Conservation (phyloP, 257 asterid species). For the Ilex asprella region DNA sequence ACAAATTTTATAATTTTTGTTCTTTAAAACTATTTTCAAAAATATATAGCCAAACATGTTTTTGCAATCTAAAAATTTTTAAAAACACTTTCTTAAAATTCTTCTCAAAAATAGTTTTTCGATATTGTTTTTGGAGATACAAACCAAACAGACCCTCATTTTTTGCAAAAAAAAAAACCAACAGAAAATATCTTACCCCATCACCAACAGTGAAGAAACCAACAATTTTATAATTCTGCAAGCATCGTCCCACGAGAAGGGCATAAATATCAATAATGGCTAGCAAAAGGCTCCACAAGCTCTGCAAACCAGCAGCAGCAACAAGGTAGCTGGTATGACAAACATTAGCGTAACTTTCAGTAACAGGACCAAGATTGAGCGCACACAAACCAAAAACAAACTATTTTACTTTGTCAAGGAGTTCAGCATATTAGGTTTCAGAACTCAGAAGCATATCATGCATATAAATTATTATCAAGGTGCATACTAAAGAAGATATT, state of each 20-base stretch:
- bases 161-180: not conserved
- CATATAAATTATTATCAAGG: too few species aligned
- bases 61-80: too few species aligned
- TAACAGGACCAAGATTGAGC: not conserved
- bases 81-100: too few species aligned
- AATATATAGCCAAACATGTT: too few species aligned
- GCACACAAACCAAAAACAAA: not conserved
- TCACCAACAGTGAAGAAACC: constrained; percentile 90
- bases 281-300: constrained; percentile 89
- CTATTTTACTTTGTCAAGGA: not conserved
- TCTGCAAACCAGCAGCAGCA: constrained; percentile 94
- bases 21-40: too few species aligned
- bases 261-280: constrained; percentile 78
- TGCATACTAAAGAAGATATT: not conserved
- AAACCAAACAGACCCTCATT: too few species aligned
- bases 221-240: constrained; percentile 69
- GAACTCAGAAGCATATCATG: not conserved
- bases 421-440: not conserved
- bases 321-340: constrained; percentile 71
- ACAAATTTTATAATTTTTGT: too few species aligned
- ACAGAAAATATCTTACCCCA: constrained; percentile 61
- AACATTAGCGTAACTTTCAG: not conserved
- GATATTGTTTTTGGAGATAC: too few species aligned
- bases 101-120: too few species aligned
- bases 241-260: constrained; percentile 79